Conservation (phyloP, 2,329 filamentous ascomycete species). For the Stagonosporopsis vannaccii region DNA sequence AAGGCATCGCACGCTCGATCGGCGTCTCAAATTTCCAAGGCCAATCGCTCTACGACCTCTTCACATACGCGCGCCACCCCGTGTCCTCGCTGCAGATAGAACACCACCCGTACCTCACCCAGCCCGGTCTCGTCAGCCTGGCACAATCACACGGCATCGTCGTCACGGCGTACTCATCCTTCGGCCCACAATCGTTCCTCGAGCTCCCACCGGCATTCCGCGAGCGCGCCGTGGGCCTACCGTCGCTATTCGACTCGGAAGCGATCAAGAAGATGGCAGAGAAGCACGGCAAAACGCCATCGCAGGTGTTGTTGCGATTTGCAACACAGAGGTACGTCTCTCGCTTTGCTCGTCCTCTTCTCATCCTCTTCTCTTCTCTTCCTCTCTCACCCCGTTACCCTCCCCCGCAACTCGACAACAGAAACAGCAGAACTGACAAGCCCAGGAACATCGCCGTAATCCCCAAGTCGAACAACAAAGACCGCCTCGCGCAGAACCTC, state of each 20-base stretch:
- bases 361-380: no score
- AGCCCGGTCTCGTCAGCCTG: slow-evolving; percentile 41
- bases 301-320: slow-evolving; percentile 60
- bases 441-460: slow-evolving; percentile 54
- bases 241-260: slow-evolving; percentile 46
- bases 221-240: slow-evolving; percentile 18
- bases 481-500: slow-evolving; percentile 29
- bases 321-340: not conserved
- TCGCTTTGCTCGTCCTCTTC: not conserved
- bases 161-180: slow-evolving; percentile 46
- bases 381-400: no score
- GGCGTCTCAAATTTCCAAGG: slow-evolving; percentile 46
- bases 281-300: slow-evolving; percentile 69
- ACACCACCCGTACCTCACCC: slow-evolving; percentile 46
- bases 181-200: slow-evolving; percentile 55
- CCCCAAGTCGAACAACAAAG: slow-evolving; percentile 40
- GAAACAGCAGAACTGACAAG: not conserved
- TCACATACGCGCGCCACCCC: slow-evolving; percentile 56
- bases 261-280: slow-evolving; percentile 73
- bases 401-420: no score
- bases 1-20: slow-evolving; percentile 55
- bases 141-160: slow-evolving; percentile 40
- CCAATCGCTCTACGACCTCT: slow-evolving; percentile 60
- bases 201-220: not conserved
- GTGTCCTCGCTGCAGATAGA: slow-evolving; percentile 47